Percentiles rank a stretch among this genome's conserved stretches.
Conservation (phyloP, 768 basidiomycete genomes). For the Tephrocybe sp. region DNA sequence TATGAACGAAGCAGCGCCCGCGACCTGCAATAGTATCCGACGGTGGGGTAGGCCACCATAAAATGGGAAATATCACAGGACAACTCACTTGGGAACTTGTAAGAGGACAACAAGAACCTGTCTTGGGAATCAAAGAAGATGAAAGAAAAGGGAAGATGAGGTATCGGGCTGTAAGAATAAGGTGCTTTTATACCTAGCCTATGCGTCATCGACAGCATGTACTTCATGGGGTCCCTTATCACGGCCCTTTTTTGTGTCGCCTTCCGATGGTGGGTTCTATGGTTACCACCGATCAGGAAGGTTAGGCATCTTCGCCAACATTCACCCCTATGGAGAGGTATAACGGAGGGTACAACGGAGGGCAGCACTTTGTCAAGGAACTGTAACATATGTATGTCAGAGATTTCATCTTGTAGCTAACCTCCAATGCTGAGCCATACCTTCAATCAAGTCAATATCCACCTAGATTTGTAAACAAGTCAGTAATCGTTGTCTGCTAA, state of each 20-base stretch:
- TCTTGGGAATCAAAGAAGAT: constrained; percentile 43
- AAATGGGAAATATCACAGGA: too few relatives aligned
- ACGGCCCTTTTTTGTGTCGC: neutral
- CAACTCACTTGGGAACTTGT: constrained; percentile 26
- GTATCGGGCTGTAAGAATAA: neutral
- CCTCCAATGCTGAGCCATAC: too few relatives aligned
- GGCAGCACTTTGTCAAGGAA: too few relatives aligned
- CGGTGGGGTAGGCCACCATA: too few relatives aligned
- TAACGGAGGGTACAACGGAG: too few relatives aligned
- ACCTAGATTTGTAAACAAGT: neutral
- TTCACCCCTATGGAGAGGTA: too few relatives aligned
- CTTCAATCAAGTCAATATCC: too few relatives aligned
- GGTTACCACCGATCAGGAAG: neutral
- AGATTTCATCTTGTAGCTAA: too few relatives aligned
- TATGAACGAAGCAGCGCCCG: constrained; percentile 10
- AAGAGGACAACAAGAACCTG: constrained; percentile 47
- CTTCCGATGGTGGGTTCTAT: constrained; percentile 9
- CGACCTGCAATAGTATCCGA: constrained; percentile 1
- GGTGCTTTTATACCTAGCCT: constrained; percentile 3
- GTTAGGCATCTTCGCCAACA: neutral
- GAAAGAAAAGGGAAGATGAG: constrained; percentile 19
- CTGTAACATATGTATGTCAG: too few relatives aligned
- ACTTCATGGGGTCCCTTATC: neutral
- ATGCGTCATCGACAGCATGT: neutral
- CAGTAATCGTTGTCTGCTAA: neutral